A percentile compares a stretch with the other conserved stretches of the same genome.
These are phyloP conservation scores for Trypanosomatidae sp. DNA, from an alignment of 208 protist genomes.

Conservation along the genomic window DNA sequence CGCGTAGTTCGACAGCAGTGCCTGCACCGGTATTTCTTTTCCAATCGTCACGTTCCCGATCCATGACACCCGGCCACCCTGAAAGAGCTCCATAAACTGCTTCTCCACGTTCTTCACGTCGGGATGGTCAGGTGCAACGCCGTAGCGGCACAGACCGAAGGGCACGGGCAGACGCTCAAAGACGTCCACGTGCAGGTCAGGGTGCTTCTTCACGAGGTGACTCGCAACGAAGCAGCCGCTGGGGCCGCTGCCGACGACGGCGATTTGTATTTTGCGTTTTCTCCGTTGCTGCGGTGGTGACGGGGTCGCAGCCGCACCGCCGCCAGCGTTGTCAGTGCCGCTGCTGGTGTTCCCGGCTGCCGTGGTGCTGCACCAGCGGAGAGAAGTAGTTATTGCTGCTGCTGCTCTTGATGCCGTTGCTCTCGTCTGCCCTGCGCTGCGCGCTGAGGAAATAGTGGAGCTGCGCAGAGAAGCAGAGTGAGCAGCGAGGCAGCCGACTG, in stretches of 20 bases:
- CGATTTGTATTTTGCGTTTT: constrained; percentile 72
- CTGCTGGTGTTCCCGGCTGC: no score
- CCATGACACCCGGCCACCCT: constrained; percentile 77
- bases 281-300: background rate
- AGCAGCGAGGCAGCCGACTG: no score
- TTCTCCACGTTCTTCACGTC: constrained; percentile 96
- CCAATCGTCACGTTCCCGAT: constrained; percentile 94
- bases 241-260: constrained; percentile 94
- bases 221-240: constrained; percentile 95
- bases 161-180: constrained; percentile 95
- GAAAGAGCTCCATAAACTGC: constrained; percentile 87
- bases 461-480: no score
- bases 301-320: background rate
- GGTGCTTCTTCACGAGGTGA: constrained; percentile 76
- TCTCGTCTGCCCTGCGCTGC: no score
- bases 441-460: no score
- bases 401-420: no score
- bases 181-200: constrained; percentile 88
- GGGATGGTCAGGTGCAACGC: constrained; percentile 97
- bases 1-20: constrained; percentile 87
- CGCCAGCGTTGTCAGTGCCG: background rate
- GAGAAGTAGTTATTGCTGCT: no score
- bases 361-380: no score
- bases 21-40: constrained; percentile 63
- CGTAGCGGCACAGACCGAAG: constrained; percentile 96